phyloP scores from a whole-genome alignment of 768 basidiomycete species.

The Lactarius akahatsu region DNA sequence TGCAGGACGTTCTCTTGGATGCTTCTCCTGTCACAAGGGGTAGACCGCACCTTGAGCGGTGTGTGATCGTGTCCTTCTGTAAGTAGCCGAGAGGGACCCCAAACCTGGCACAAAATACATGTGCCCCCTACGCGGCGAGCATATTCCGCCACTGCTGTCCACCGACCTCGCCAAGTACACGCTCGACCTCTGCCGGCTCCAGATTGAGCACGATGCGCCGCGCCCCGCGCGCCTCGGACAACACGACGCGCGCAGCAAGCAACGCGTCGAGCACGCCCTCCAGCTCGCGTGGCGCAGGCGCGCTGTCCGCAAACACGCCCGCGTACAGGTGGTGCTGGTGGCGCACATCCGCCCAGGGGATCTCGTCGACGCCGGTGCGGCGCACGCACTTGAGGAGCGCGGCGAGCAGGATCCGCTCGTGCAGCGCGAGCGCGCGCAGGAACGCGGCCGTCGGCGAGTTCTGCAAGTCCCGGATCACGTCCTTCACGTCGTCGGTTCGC shows the following conservation, averaged over 20 bases:
- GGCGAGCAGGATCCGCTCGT: constrained; percentile 86
- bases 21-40: constrained; percentile 5
- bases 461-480: constrained; percentile 83
- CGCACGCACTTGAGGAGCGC: constrained; percentile 79
- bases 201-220: constrained; percentile 77
- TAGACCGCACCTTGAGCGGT: constrained; percentile 4
- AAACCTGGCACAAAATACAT: neutral
- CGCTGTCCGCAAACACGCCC: constrained; percentile 56
- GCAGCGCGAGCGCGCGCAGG: constrained; percentile 77
- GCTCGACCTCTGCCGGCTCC: constrained; percentile 81
- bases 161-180: constrained; percentile 80
- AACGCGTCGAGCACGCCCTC: constrained; percentile 70
- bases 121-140: constrained; percentile 31
- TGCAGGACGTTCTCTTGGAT: constrained; percentile 1
- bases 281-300: constrained; percentile 66
- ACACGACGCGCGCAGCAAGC: constrained; percentile 71
- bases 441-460: constrained; percentile 88
- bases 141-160: constrained; percentile 64
- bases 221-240: constrained; percentile 68
- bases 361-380: constrained; percentile 83
- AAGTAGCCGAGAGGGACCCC: neutral
- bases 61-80: neutral
- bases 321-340: constrained; percentile 75
- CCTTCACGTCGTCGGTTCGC: constrained; percentile 66
- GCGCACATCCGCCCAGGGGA: constrained; percentile 80